Evolutionary conservation across 495 filamentous ascomycete genomes (phyloP).

Genomic region (Aspergillus campestris): DNA sequence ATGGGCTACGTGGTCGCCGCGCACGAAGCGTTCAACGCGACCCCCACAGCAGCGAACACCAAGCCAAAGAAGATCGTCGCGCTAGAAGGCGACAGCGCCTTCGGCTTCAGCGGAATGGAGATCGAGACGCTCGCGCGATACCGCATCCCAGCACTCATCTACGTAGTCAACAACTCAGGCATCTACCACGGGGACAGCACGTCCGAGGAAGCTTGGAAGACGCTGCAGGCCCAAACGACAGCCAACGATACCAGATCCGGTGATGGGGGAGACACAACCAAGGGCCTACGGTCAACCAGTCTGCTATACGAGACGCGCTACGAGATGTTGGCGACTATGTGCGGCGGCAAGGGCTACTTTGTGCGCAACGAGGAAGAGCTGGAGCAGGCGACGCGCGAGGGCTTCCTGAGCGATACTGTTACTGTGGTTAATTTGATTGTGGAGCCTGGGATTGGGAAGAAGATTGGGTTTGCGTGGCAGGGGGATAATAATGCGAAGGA

Average conservation of each 20-base stretch:
- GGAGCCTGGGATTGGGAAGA: slow-evolving; percentile 44
- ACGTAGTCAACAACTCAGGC: slow-evolving; percentile 58
- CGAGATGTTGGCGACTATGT: slow-evolving; percentile 49
- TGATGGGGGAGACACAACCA: slow-evolving; percentile 16
- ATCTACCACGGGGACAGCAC: slow-evolving; percentile 52
- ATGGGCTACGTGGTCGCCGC: slow-evolving; percentile 58
- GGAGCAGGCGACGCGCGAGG: slow-evolving; percentile 41
- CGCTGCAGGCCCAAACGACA: slow-evolving; percentile 28
- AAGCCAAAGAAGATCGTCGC: slow-evolving; percentile 50
- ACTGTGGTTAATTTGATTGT: slow-evolving; percentile 53
- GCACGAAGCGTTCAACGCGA: slow-evolving; percentile 49
- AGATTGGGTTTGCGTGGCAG: slow-evolving; percentile 37
- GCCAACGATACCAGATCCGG: slow-evolving; percentile 23
- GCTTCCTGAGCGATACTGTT: slow-evolving; percentile 38
- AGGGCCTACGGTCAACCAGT: slow-evolving; percentile 45
- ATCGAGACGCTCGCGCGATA: slow-evolving; percentile 59
- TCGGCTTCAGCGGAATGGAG: slow-evolving; percentile 56
- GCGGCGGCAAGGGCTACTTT: slow-evolving; percentile 48
- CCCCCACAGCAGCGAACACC: slow-evolving; percentile 5
- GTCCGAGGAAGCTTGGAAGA: slow-evolving; percentile 29
- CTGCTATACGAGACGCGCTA: slow-evolving; percentile 51
- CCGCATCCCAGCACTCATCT: slow-evolving; percentile 51
- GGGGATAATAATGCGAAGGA: slow-evolving; percentile 4
- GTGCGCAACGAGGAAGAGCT: slow-evolving; percentile 48
- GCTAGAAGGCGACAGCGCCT: slow-evolving; percentile 55